phyloP scores from a whole-genome alignment of 2,329 filamentous ascomycete species.

The Pseudogymnoascus sp. region DNA sequence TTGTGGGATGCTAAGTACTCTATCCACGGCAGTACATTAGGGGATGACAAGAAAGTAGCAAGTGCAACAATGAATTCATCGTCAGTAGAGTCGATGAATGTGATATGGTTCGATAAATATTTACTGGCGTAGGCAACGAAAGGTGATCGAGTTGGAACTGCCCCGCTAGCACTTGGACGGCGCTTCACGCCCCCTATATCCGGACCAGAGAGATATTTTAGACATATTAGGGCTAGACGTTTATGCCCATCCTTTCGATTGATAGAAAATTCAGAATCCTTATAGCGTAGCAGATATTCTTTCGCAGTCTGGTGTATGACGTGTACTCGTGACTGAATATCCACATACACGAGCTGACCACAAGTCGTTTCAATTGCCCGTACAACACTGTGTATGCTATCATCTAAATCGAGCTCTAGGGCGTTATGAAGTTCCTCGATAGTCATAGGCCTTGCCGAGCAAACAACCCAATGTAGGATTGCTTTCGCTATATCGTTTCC shows the following conservation, averaged over 20 bases:
- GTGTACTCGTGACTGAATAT: slow-evolving; percentile 31
- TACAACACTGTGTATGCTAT: slow-evolving; percentile 27
- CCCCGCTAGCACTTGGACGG: not conserved
- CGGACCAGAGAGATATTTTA: not conserved
- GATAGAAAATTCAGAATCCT: not conserved
- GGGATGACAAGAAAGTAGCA: not conserved
- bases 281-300: slow-evolving; percentile 26
- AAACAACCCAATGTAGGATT: slow-evolving; percentile 35
- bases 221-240: not conserved
- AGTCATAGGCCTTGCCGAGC: slow-evolving; percentile 31
- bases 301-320: slow-evolving; percentile 18
- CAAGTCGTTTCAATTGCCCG: slow-evolving; percentile 29
- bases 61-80: not conserved
- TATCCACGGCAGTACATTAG: not conserved
- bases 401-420: slow-evolving; percentile 32
- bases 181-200: not conserved
- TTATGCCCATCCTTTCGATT: not conserved
- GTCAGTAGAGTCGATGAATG: not conserved
- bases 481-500: slow-evolving; percentile 32
- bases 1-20: not conserved
- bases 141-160: not conserved
- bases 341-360: slow-evolving; percentile 35
- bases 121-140: not conserved
- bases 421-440: slow-evolving; percentile 32
- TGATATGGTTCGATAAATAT: not conserved